Base-by-base conservation (phyloP, 1,139 yeast species). In the Blastobotrys malaysiensis region DNA sequence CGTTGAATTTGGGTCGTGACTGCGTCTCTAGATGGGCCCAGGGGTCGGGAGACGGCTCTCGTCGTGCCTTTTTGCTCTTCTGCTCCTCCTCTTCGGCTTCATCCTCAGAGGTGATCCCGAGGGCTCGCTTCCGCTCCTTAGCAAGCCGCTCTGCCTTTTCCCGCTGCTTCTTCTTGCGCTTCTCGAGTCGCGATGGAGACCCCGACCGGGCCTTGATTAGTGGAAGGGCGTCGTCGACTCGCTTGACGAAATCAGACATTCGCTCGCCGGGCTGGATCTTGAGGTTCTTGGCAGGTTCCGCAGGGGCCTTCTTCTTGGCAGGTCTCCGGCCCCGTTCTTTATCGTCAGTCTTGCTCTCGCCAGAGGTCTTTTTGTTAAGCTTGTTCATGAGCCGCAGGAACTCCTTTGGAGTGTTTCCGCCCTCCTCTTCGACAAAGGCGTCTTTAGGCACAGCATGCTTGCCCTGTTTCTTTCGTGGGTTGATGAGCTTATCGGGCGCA, bases 221-320 rank as follows among this genome's bases (percentile, higher is more conserved):
- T 0, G 77, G 77, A 45, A 73, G 57, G 0, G 75, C 75, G 47
- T 68, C 71, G 54, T 73, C 67, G 5, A 73, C 77, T 43, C 77
- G 64, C 18, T 73, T 60, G 5, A 65, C 62, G 56, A 71, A 71
- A 46, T 72, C 75, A 2, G 64, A 51, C 68, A 70, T 62, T 9
- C 64, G 59, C 61, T 72, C 75, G 9, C 74, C 75, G 3, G 66
- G 66, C 52, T 60, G 54, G 50, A 68, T 65, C 43, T 63, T 62
- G 20, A 61, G 54, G 6, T 54, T 57, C 45, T 50, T 21, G 13
- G 24, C 43, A 3, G 39, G 16, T 19, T 48, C 9, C 18, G 18
- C 43, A 46, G 20, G 43, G 9, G 19, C 44, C 31, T 26, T 31
- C 39, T 52, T 46, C 50, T 50, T 53, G n/a, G 51, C 52, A 9